phyloP scores from a whole-genome alignment of 495 filamentous ascomycete genomes.

The Penicillium antarcticum region DNA sequence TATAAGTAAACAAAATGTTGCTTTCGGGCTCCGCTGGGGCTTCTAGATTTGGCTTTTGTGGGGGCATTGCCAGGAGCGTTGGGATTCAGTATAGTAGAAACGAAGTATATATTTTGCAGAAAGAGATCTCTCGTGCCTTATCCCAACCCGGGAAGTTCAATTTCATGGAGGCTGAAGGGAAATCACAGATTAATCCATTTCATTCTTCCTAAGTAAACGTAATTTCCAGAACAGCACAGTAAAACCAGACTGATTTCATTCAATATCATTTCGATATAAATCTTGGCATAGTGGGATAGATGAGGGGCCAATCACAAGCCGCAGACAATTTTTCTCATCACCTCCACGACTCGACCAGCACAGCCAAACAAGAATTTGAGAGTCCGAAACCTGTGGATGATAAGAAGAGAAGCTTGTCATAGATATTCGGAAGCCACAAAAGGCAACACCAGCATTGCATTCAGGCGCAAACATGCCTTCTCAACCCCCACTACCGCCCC shows the following conservation, averaged over 20 bases:
- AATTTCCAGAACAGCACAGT: too few species aligned
- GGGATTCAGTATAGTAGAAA: too few species aligned
- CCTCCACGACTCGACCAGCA: conserved; percentile 8
- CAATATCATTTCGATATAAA: conserved; percentile 1
- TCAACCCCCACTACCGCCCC: conserved; percentile 58
- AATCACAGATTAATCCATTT: too few species aligned
- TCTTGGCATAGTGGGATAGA: conserved; percentile 6
- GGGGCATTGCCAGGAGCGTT: too few species aligned
- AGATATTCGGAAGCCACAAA: background rate
- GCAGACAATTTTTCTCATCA: conserved; percentile 35
- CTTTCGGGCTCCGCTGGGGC: too few species aligned
- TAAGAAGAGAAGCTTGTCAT: background rate
- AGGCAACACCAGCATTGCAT: background rate
- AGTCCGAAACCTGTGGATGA: background rate
- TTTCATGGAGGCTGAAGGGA: too few species aligned
- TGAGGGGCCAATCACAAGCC: conserved; percentile 28
- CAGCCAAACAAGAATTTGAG: background rate
- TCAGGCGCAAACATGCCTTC: conserved; percentile 38
- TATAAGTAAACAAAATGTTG: background rate
- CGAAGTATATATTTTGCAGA: too few species aligned
- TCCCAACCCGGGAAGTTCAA: too few species aligned
- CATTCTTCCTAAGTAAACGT: too few species aligned
- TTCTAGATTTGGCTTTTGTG: too few species aligned
- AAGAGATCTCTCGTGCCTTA: too few species aligned
- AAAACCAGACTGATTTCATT: background rate